Evolutionary conservation across 352 stramenopile species (phyloP), one percentile per base, ranked within the genome.

Genomic region (Albugo candida): DNA sequence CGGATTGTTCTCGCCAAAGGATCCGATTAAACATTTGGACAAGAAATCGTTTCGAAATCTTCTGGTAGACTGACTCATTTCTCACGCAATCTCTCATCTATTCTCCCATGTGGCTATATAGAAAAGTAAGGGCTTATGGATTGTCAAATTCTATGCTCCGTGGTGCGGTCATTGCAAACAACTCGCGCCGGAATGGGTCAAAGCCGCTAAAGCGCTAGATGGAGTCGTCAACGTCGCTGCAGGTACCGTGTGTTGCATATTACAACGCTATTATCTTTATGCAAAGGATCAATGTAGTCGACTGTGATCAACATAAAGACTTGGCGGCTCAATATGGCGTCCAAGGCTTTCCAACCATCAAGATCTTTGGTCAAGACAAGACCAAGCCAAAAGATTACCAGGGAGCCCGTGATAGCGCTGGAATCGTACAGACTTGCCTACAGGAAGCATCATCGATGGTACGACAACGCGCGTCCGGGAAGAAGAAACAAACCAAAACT

Each of bases 121-220:
- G 60, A 63, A 74, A 65, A 72, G 81, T 60, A 62, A 65, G 5
- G 72, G 73, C 13, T 65, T 92, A 56, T 97, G 85, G 84, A 46
- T 97, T n/a, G 83, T 97, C 16, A 82, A 97, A 61, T 97, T 97
- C 55, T 95, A 94, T 46, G 89, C 89, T 43, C 88, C 88, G 37
- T 97, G 86, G 86, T 96, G 86, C 51, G 89, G 89, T 34, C 89
- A 97, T 65, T 97, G 89, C 71, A 93, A 95, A 67, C 71, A 78
- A 51, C 70, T 97, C 36, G 76, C 78, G 16, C 88, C 88, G 1
- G 83, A 95, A 58, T 97, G 80, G 73, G 84, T 91, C 63, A 85
- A 89, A 50, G 83, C 83, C 2, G 84, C 87, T 21, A 84, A 84
- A 56, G 78, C 76, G 38, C 60, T 96, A 4, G 67, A 85, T 14